phyloP scores from a whole-genome alignment of 2,329 filamentous ascomycete species.

The Ophiostoma sp. region DNA sequence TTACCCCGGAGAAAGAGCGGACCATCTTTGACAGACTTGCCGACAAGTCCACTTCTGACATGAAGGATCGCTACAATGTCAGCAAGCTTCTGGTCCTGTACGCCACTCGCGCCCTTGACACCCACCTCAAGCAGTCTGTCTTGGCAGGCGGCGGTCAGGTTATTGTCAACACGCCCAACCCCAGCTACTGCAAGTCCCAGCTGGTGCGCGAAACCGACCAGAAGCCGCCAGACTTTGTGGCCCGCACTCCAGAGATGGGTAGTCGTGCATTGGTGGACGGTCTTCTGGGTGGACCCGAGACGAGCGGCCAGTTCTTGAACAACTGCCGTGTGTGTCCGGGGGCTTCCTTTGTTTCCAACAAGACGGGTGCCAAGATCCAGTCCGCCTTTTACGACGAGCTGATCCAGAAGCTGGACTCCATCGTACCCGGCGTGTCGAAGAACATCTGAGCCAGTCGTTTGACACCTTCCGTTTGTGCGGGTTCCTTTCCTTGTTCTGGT shows the following conservation, averaged over 20 bases:
- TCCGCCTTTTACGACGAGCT: conserved; percentile 10
- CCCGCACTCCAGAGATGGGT: conserved; percentile 49
- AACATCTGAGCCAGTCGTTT: neutral
- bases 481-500: neutral
- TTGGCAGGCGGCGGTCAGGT: conserved; percentile 25
- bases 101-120: conserved; percentile 36
- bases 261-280: conserved; percentile 38
- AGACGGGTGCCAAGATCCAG: neutral
- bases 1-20: conserved; percentile 11
- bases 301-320: conserved; percentile 38
- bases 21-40: conserved; percentile 38
- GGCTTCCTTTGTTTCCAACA: conserved; percentile 8
- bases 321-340: conserved; percentile 29
- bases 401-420: conserved; percentile 10
- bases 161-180: conserved; percentile 44
- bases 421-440: neutral
- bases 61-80: conserved; percentile 37
- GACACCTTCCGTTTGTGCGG: neutral
- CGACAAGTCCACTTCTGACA: conserved; percentile 34
- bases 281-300: conserved; percentile 37
- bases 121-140: conserved; percentile 11
- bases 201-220: conserved; percentile 28
- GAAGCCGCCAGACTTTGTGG: conserved; percentile 34
- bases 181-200: conserved; percentile 44
- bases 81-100: conserved; percentile 32